phyloP scores from a whole-genome alignment of 495 filamentous ascomycete genomes.

The Penicillium psychrofluorescens region DNA sequence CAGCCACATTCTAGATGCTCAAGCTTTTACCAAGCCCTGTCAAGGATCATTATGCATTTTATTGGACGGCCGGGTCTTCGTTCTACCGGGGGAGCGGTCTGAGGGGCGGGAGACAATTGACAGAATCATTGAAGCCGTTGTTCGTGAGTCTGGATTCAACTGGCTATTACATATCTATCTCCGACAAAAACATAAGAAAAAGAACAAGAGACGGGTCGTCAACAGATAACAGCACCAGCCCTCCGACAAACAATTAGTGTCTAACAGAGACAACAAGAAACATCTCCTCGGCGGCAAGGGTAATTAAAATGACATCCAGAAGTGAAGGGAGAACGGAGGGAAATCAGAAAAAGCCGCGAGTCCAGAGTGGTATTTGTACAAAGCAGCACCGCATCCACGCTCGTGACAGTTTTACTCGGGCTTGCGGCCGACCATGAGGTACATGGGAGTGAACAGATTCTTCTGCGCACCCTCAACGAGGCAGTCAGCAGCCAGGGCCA shows the following conservation, averaged over 20 bases:
- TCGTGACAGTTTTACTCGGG: constrained; percentile 40
- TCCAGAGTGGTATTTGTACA: constrained; percentile 1
- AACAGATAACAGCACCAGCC: constrained; percentile 2
- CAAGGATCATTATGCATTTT: no score
- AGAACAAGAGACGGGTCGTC: constrained; percentile 5
- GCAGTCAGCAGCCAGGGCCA: constrained; percentile 77
- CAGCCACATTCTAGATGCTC: no score
- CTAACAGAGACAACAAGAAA: not conserved
- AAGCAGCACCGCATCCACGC: not conserved
- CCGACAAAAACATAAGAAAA: constrained; percentile 10
- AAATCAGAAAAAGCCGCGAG: constrained; percentile 1
- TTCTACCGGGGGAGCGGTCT: no score
- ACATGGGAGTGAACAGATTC: constrained; percentile 98
- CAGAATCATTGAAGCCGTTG: constrained; percentile 11
- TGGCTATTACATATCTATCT: constrained; percentile 26
- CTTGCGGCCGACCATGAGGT: constrained; percentile 95
- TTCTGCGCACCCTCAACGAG: constrained; percentile 85
- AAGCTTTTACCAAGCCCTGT: no score
- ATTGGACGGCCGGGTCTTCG: no score
- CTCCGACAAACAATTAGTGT: not conserved
- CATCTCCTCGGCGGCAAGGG: constrained; percentile 3
- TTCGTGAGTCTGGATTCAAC: constrained; percentile 27
- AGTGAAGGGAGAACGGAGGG: constrained; percentile 1
- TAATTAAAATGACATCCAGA: constrained; percentile 8
- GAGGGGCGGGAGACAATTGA: not conserved